Conservation (phyloP, 768 basidiomycete genomes). For the Lyophyllum decastes region DNA sequence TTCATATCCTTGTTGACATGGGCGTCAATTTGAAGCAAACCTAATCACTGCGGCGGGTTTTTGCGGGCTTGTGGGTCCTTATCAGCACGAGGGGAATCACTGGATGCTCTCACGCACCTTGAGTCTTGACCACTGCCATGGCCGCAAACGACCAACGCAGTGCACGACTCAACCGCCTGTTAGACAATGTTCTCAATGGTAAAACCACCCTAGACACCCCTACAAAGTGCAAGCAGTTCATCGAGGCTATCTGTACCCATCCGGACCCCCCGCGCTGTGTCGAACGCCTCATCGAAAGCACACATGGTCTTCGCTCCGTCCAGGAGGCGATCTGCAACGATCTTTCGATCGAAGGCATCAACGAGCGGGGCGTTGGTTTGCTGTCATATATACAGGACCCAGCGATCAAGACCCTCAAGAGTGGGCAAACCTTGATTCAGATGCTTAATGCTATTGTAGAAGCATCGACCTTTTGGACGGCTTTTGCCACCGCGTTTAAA, state of each 20-base stretch:
- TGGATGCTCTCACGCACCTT: neutral
- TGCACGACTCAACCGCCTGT: neutral
- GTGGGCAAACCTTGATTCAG: slow-evolving; percentile 36
- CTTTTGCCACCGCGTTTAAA: slow-evolving; percentile 31
- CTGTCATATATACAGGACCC: slow-evolving; percentile 36
- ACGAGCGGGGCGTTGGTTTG: slow-evolving; percentile 31
- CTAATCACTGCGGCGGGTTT: neutral
- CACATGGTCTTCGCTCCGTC: slow-evolving; percentile 34
- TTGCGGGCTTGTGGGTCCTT: neutral
- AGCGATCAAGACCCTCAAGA: slow-evolving; percentile 28
- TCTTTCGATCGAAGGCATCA: slow-evolving; percentile 33
- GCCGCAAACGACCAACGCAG: neutral
- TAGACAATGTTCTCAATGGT: neutral
- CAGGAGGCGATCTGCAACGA: slow-evolving; percentile 39
- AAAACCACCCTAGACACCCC: neutral
- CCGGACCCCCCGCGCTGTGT: slow-evolving; percentile 36
- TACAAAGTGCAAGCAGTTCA: slow-evolving; percentile 30
- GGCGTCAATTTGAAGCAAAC: neutral
- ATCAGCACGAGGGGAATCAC: neutral
- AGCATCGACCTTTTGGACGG: slow-evolving; percentile 47
- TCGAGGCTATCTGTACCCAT: slow-evolving; percentile 43
- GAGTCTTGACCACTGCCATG: neutral
- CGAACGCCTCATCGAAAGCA: slow-evolving; percentile 31
- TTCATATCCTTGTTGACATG: too few species aligned
- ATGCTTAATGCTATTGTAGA: slow-evolving; percentile 38